Conservation (phyloP, 2,329 filamentous ascomycete genomes). For the Sclerotinia trifoliorum region DNA sequence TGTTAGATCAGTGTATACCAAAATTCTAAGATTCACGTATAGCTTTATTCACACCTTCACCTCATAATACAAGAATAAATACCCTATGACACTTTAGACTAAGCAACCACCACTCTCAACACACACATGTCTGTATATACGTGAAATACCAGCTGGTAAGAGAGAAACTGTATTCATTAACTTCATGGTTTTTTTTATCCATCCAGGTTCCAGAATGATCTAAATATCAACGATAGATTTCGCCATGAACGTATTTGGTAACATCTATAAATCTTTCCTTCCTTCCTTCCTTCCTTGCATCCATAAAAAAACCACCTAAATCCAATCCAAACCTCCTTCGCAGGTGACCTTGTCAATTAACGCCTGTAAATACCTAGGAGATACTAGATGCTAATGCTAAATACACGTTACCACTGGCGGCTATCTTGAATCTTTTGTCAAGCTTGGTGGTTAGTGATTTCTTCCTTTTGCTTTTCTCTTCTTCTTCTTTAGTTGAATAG, state of each 20-base stretch:
- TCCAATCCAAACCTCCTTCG: background rate
- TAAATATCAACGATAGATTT: background rate
- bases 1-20: background rate
- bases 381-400: background rate
- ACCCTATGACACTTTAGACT: background rate
- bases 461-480: background rate
- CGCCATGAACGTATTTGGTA: background rate
- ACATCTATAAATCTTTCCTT: background rate
- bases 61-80: background rate
- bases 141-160: background rate
- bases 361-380: background rate
- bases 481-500: background rate
- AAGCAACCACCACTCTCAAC: background rate
- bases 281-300: background rate
- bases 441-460: background rate
- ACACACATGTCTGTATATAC: background rate
- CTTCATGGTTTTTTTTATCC: background rate
- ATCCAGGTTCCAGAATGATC: background rate
- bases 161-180: background rate
- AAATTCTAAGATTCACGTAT: background rate
- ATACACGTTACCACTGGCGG: background rate
- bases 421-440: background rate
- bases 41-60: background rate
- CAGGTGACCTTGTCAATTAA: constrained; percentile 9
- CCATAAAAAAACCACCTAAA: background rate